phyloP scores from a whole-genome alignment of 768 basidiomycete species.

The Nidula microcarpa region DNA sequence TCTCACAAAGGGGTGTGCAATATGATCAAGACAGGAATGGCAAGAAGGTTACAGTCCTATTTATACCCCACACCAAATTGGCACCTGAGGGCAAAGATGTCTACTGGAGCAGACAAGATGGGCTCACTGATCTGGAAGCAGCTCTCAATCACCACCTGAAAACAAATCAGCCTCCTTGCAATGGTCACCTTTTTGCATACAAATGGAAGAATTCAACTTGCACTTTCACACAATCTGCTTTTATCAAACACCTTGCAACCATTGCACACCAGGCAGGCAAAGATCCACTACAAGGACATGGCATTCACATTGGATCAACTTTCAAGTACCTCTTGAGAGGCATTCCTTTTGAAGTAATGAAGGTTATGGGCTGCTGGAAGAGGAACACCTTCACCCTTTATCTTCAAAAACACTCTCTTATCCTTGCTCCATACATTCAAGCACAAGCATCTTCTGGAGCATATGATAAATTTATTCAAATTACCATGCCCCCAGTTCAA shows the following conservation, averaged over 20 bases:
- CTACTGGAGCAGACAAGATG: slow-evolving; percentile 20
- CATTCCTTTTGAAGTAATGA: slow-evolving; percentile 25
- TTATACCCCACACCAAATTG: no score
- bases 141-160: no score
- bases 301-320: slow-evolving; percentile 19
- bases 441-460: background rate
- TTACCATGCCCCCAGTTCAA: no score
- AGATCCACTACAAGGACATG: slow-evolving; percentile 21
- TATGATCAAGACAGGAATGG: no score
- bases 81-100: slow-evolving; percentile 21
- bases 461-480: background rate
- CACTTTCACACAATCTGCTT: slow-evolving; percentile 17
- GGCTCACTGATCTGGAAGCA: slow-evolving; percentile 11
- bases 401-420: background rate
- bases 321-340: slow-evolving; percentile 28
- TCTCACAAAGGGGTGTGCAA: no score
- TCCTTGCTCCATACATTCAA: background rate
- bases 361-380: slow-evolving; percentile 25
- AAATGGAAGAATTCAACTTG: background rate
- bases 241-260: slow-evolving; percentile 10
- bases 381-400: slow-evolving; percentile 18
- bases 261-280: slow-evolving; percentile 9
- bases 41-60: no score
- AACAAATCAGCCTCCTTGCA: slow-evolving; percentile 20
- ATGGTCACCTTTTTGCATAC: slow-evolving; percentile 24